A percentile compares a stretch with the other conserved stretches of the same genome.
Evolutionary conservation across 192 early-diverging fungal genomes (phyloP).

Genomic region (Spizellomyces sp.): DNA sequence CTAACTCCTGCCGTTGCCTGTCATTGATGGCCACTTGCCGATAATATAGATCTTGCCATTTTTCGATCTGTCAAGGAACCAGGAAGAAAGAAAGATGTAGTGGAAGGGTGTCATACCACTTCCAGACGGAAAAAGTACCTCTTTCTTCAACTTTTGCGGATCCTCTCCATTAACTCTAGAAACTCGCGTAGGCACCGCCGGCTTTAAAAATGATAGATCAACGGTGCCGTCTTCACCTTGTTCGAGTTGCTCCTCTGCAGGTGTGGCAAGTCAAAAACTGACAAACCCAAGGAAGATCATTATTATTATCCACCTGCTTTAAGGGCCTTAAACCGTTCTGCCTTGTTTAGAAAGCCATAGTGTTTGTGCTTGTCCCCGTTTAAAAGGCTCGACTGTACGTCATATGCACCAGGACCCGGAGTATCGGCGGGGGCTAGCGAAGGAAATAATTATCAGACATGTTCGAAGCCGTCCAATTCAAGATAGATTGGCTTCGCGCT

Average conservation of each 20-base stretch:
- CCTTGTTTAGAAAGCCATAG: conserved; percentile 38
- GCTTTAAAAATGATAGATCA: not conserved
- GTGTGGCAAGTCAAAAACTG: not conserved
- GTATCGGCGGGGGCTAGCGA: conserved; percentile 23
- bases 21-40: conserved; percentile 21
- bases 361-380: conserved; percentile 32
- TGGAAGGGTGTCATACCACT: too few species aligned
- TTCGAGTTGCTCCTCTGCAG: conserved; percentile 1
- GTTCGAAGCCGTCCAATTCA: too few species aligned
- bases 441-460: too few species aligned
- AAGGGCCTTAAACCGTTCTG: conserved; percentile 17
- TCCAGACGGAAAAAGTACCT: conserved; percentile 10
- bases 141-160: conserved; percentile 26
- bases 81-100: too few species aligned
- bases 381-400: conserved; percentile 14
- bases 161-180: conserved; percentile 11
- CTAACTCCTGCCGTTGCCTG: conserved; percentile 10
- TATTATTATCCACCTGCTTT: conserved; percentile 4
- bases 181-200: too few species aligned
- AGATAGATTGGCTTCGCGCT: too few species aligned
- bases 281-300: not conserved
- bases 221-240: not conserved
- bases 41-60: conserved; percentile 26
- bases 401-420: conserved; percentile 37
- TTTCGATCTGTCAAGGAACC: conserved; percentile 5